These are phyloP conservation scores for Cyclostephanos tholiformis DNA, from an alignment of 108 stramenopile genomes.

Conservation along the genomic window DNA sequence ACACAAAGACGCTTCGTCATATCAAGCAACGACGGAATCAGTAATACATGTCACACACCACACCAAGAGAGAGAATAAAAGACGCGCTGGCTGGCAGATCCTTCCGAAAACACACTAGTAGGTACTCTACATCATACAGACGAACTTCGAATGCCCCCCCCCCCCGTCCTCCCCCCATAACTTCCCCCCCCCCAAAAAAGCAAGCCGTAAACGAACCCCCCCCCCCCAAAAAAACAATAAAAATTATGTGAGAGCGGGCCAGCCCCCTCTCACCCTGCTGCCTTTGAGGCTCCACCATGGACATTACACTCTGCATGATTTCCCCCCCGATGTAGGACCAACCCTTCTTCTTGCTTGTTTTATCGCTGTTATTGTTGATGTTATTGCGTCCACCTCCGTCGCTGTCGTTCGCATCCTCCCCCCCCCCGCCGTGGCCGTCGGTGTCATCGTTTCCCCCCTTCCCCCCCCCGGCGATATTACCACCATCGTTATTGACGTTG, in stretches of 20 bases:
- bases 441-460: too few relatives aligned
- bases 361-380: conserved; percentile 15
- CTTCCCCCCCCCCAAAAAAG: neutral
- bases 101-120: too few relatives aligned
- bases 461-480: neutral
- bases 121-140: too few relatives aligned
- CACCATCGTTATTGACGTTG: neutral
- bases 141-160: too few relatives aligned
- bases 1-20: too few relatives aligned
- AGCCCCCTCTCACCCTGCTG: conserved; percentile 51
- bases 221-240: too few relatives aligned
- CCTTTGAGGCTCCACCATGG: conserved; percentile 34
- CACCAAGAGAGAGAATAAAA: neutral
- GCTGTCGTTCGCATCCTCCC: conserved; percentile 4
- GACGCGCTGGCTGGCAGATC: neutral
- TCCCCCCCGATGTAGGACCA: conserved; percentile 45
- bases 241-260: too few relatives aligned
- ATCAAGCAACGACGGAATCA: neutral
- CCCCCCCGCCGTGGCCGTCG: neutral
- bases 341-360: conserved; percentile 37
- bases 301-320: conserved; percentile 30
- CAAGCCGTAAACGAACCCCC: neutral
- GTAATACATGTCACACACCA: too few relatives aligned
- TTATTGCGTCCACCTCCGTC: neutral
- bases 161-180: too few relatives aligned